These are phyloP conservation scores for Penstemon barbatus DNA, from an alignment of 257 asterid species.

Conservation along the genomic window DNA sequence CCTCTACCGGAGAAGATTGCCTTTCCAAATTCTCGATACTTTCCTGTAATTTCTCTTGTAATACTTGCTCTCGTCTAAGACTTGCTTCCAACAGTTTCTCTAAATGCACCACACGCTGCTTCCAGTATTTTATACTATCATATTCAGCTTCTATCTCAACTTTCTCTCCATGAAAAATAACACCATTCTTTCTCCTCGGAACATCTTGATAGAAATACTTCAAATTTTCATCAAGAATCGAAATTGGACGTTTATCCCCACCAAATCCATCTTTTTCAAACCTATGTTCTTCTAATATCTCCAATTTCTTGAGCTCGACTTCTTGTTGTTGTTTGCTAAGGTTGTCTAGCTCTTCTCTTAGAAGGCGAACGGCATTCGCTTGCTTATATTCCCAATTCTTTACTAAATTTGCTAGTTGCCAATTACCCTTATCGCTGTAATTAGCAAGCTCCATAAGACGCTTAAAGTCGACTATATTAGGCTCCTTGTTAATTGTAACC, in stretches of 20 bases:
- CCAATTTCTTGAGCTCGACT: conserved; percentile 84
- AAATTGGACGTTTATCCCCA: conserved; percentile 75
- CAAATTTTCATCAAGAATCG: conserved; percentile 71
- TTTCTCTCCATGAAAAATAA: conserved; percentile 43
- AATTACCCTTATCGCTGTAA: conserved; percentile 77
- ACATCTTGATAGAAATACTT: conserved; percentile 52
- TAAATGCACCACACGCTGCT: conserved; percentile 57
- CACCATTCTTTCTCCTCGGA: conserved; percentile 55
- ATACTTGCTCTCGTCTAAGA: conserved; percentile 48
- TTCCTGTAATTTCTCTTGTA: conserved; percentile 68
- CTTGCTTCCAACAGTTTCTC: conserved; percentile 76
- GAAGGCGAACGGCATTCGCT: conserved; percentile 72
- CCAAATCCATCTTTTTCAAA: conserved; percentile 75
- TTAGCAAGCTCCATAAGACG: conserved; percentile 78
- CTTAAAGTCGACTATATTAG: conserved; percentile 66
- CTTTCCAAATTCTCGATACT: conserved; percentile 80
- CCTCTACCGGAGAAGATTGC: conserved; percentile 89
- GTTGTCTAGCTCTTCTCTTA: conserved; percentile 78
- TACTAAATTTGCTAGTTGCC: conserved; percentile 72
- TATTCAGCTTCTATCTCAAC: conserved; percentile 67
- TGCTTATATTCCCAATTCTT: conserved; percentile 88
- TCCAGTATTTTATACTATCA: conserved; percentile 70
- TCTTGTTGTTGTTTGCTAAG: conserved; percentile 82
- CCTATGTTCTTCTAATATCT: conserved; percentile 79
- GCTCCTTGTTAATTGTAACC: conserved; percentile 63